These are phyloP conservation scores for Bipolaris bicolor DNA, from an alignment of 2,329 filamentous ascomycete genomes.

Conservation along the genomic window DNA sequence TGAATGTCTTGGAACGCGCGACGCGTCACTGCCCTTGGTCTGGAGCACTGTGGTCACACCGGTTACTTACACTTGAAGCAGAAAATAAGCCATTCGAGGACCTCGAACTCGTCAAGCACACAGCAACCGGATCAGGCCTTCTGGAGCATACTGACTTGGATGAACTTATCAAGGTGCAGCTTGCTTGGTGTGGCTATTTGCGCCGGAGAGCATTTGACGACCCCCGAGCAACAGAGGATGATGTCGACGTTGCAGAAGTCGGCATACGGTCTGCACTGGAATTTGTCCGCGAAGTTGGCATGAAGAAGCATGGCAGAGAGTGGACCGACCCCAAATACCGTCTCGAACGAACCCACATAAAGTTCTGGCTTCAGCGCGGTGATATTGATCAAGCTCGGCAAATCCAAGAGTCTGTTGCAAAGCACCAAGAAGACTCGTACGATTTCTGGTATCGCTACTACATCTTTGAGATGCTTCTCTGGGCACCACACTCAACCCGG, in stretches of 20 bases:
- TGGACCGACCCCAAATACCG: constrained; percentile 87
- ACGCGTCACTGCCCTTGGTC: constrained; percentile 94
- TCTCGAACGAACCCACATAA: constrained; percentile 88
- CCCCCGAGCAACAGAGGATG: constrained; percentile 72
- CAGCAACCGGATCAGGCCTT: constrained; percentile 83
- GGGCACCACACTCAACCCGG: constrained; percentile 62
- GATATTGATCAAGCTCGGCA: constrained; percentile 77
- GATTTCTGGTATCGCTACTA: constrained; percentile 96
- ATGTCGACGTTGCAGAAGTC: constrained; percentile 86
- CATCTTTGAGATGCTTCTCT: constrained; percentile 84
- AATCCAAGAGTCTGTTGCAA: constrained; percentile 75
- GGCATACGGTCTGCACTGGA: constrained; percentile 86
- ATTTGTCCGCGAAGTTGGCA: constrained; percentile 78
- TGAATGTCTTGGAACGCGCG: constrained; percentile 78
- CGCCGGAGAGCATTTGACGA: constrained; percentile 81
- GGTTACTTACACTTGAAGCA: constrained; percentile 83
- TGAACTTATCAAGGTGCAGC: constrained; percentile 87
- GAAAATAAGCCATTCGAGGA: constrained; percentile 76
- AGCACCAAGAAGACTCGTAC: constrained; percentile 76
- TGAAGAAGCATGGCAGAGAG: constrained; percentile 74
- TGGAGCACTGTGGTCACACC: constrained; percentile 87
- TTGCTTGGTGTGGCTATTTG: constrained; percentile 93
- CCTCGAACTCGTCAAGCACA: constrained; percentile 89
- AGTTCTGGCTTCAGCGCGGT: constrained; percentile 84
- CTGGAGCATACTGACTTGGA: constrained; percentile 86